phyloP scores from a whole-genome alignment of 2,329 filamentous ascomycete genomes.

The Aspergillus quadricinctus region DNA sequence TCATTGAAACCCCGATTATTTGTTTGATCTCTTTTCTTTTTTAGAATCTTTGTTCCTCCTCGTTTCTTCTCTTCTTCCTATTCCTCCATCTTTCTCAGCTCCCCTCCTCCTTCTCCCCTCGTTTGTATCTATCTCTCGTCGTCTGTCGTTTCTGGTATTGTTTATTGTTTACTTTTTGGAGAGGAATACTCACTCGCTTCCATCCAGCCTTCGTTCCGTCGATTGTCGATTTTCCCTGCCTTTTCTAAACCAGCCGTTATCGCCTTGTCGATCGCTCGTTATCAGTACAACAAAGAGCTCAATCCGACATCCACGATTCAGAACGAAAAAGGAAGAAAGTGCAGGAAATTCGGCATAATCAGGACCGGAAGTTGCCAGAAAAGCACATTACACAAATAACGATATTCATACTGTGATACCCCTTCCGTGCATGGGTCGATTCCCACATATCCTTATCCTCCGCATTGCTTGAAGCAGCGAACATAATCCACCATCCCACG shows the following conservation, averaged over 20 bases:
- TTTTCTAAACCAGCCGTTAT: neutral
- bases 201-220: neutral
- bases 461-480: neutral
- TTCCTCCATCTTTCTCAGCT: neutral
- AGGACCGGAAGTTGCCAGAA: neutral
- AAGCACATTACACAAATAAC: neutral
- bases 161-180: neutral
- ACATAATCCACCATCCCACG: constrained; percentile 2
- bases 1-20: neutral
- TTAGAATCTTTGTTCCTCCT: neutral
- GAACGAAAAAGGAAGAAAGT: neutral
- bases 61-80: neutral
- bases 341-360: neutral
- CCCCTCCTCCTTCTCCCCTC: neutral
- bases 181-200: neutral
- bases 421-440: neutral
- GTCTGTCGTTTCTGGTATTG: neutral
- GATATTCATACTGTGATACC: neutral
- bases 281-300: neutral
- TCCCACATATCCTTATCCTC: neutral
- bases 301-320: neutral
- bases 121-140: neutral
- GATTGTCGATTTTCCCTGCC: neutral
- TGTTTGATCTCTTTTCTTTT: neutral
- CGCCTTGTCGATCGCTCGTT: neutral